Base-by-base conservation (phyloP, 176 grass and related monocot species). In the Musa acuminata region DNA sequence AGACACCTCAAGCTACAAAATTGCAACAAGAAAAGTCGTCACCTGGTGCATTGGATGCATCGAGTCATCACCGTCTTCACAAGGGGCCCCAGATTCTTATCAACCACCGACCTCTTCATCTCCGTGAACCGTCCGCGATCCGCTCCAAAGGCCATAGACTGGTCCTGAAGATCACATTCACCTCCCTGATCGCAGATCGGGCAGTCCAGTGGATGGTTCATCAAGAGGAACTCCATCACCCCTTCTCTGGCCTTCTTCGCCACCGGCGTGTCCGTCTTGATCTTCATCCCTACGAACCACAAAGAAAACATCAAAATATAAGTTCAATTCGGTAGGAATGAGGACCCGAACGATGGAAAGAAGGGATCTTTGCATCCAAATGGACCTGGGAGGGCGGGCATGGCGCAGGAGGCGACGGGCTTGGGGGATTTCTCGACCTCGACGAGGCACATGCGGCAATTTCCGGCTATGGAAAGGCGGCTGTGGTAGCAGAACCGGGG, bases 31-130 rank as follows among this genome's bases (percentile, higher is more conserved):
- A 43, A 43, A 52, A 67, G 78, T 73, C 26, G 13, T 26, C 23
- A 95, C 96, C 96, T 94, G 83, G 96, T 99, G 63, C 96, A 99
- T 69, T 99, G 96, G 91, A 99, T 99, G 88, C 96, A 99, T 53
- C 96, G 88, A 21, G 96, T 99, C 96, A 99, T 99, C 78, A 99
- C 96, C 1, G 96, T 99, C 76, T 99, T 99, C 51, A 99, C 96
- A 79, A 99, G 82, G 2, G 96, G 96, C 1, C 96, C 96, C 80
- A 99, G 65, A 87, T 95, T 91, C 76, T 99, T 99, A 81, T 99
- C 96, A 51, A 99, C 91, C 19, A 99, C 96, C 1, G 96, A 99
- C 2, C 96, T 72, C 84, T 99, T 99, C 96, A 91, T 95, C 69
- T 99, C 96, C 6, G 84, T 99, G 91, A 99, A 99, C 17, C 91